phyloP scores from a whole-genome alignment of 2,329 filamentous ascomycete species.

The Didymella glomerata region DNA sequence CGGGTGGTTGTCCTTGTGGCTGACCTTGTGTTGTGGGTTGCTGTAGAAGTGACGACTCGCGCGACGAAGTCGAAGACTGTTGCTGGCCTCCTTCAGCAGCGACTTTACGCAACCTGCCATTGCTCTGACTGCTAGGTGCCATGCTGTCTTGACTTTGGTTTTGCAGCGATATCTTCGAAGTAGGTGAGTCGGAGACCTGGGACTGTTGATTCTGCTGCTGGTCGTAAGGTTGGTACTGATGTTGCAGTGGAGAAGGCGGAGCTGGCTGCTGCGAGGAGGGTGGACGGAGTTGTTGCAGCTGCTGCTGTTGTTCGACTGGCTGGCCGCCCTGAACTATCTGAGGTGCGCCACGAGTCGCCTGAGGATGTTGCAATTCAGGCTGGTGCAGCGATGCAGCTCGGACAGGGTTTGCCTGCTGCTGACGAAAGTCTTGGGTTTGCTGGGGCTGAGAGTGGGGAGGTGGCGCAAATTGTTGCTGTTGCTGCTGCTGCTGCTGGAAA shows the following conservation, averaged over 20 bases:
- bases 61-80: constrained; percentile 43
- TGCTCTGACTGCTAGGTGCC: constrained; percentile 37
- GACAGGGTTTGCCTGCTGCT: constrained; percentile 35
- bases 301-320: constrained; percentile 41
- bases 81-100: constrained; percentile 42
- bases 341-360: constrained; percentile 40
- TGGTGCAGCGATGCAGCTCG: constrained; percentile 44
- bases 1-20: constrained; percentile 46
- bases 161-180: constrained; percentile 41
- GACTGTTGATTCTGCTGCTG: constrained; percentile 39
- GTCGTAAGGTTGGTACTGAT: constrained; percentile 47
- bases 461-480: constrained; percentile 31
- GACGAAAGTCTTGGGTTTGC: constrained; percentile 43
- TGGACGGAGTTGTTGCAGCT: constrained; percentile 44
- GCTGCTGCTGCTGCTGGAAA: constrained; percentile 38
- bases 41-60: constrained; percentile 48
- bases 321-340: constrained; percentile 43
- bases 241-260: constrained; percentile 49
- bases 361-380: constrained; percentile 45
- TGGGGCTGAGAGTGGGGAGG: constrained; percentile 43
- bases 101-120: constrained; percentile 49
- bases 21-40: constrained; percentile 50
- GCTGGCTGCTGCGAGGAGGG: constrained; percentile 48
- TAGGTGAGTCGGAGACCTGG: constrained; percentile 37
- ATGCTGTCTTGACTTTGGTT: constrained; percentile 47